Base-by-base conservation (phyloP, 108 stramenopile species). In the Parietichytrium sp. region DNA sequence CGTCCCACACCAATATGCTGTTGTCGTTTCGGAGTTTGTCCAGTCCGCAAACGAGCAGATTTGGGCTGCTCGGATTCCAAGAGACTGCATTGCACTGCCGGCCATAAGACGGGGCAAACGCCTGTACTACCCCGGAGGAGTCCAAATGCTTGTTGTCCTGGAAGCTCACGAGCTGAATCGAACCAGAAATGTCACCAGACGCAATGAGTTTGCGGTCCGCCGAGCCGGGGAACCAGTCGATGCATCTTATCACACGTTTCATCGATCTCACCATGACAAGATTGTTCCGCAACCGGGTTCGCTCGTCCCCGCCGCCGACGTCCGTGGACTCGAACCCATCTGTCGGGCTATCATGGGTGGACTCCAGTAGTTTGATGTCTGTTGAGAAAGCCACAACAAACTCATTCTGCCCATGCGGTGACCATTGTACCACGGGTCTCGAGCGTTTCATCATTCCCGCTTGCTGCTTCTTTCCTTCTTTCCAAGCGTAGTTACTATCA, bases 221-320 rank as follows among this genome's bases (percentile, higher is more conserved):
- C n/a, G 20, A 23, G n/a, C 61, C 61, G 20, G 61, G 61, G 61
- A 45, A 72, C 61, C 61, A 72, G 61, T 42, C 45, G 16, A 72
- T 6, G 33, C 61, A 72, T 3, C 61, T 10, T n/a, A 72, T 72
- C 15, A 8, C 38, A 6, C 61, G 33, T 23, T 33, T 6, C 61
- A 72, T 72, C 16, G 61, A 23, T 6, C 61, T 7, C 33, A 72
- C 25, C 10, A 42, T 6, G n/a, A 72, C 42, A 8, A 72, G 6
- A 15, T 16, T 23, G 61, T 72, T 16, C 42, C 45, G 36, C 0
- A 36, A n/a, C n/a, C n/a, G n/a, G n/a, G n/a, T n/a, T n/a, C n/a
- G n/a, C n/a, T n/a, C n/a, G n/a, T n/a, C n/a, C n/a, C n/a, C n/a
- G n/a, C n/a, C n/a, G n/a, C n/a, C n/a, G n/a, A n/a, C n/a, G n/a